A percentile compares a stretch with the other conserved stretches of the same genome.
Evolutionary conservation across 1,284 basidiomycete species (phyloP).

Genomic region (Naganishia sp.): DNA sequence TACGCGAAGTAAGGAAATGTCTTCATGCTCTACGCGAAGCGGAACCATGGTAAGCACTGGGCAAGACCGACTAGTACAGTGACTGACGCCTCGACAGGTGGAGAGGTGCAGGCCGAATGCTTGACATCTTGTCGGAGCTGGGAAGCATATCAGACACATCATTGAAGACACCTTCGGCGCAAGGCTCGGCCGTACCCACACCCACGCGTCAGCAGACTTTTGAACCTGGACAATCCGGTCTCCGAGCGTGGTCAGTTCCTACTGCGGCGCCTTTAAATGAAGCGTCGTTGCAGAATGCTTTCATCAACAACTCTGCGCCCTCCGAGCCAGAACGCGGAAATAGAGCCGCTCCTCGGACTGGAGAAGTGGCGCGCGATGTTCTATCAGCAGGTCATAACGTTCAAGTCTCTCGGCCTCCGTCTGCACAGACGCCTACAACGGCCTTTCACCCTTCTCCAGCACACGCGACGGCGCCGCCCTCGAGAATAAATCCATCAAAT

Average conservation of each 20-base stretch:
- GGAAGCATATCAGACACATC: conserved; percentile 68
- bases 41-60: conserved; percentile 57
- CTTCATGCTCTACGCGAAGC: conserved; percentile 62
- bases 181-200: conserved; percentile 55
- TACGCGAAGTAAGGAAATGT: conserved; percentile 70
- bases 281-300: no score
- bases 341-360: no score
- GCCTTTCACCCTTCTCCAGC: no score
- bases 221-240: conserved; percentile 55
- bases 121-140: conserved; percentile 68
- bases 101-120: conserved; percentile 58
- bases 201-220: conserved; percentile 62
- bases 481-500: no score
- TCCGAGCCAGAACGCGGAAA: no score
- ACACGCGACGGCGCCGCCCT: no score
- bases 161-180: conserved; percentile 56
- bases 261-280: conserved; percentile 1
- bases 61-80: conserved; percentile 27
- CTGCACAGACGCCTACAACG: no score
- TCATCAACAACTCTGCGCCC: no score
- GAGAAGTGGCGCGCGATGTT: no score
- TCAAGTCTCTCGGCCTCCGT: no score
- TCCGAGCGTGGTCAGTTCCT: background rate
- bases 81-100: conserved; percentile 48
- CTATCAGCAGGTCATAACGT: no score